Evolutionary conservation across 208 protist genomes (phyloP), one percentile per base, ranked within the genome.

Genomic region (Angomonas deanei): DNA sequence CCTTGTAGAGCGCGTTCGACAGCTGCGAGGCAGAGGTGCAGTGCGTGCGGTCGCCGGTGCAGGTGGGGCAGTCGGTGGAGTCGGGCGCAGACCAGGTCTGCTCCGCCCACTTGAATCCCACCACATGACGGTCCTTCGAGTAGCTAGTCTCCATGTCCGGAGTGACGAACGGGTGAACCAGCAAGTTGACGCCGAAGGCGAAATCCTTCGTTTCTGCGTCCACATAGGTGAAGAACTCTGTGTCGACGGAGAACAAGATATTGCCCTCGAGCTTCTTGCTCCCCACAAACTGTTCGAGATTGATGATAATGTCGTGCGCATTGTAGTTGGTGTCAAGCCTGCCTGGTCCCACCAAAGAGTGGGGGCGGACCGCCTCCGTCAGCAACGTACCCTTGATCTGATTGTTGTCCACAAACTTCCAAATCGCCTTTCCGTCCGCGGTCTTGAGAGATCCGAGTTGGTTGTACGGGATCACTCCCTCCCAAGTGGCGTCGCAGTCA

Each of bases 401-500:
- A 55, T 69, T 68, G 36, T 80, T 47, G 36, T 57, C 81, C 4
- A 77, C 63, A 59, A 84, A 88, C 49, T 61, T 60, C 74, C 75
- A 91, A 52, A 89, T 76, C 10, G 75, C 60, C 33, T 32, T 60
- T 23, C 78, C 76, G 54, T 84, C 71, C 10, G 52, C 55, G 46
- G 69, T 76, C 54, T 28, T 49, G 55, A 93, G 63, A n/a, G 64
- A 57, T 21, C 63, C 48, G 26, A 93, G 56, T 28, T 64, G 54
- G 13, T 64, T 62, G 66, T 82, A 82, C 21, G 83, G 79, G 53
- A 93, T 87, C 24, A 80, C 73, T 28, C 86, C 86, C 1, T 68
- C 82, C 86, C 86, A 93, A 28, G 83, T 93, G 34, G 74, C 82
- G 36, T 88, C 83, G 68, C 86, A 93, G 75, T 91, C 74, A 72